Conservation (phyloP, 176 grass and related monocot species). For the Eleusine indica region DNA sequence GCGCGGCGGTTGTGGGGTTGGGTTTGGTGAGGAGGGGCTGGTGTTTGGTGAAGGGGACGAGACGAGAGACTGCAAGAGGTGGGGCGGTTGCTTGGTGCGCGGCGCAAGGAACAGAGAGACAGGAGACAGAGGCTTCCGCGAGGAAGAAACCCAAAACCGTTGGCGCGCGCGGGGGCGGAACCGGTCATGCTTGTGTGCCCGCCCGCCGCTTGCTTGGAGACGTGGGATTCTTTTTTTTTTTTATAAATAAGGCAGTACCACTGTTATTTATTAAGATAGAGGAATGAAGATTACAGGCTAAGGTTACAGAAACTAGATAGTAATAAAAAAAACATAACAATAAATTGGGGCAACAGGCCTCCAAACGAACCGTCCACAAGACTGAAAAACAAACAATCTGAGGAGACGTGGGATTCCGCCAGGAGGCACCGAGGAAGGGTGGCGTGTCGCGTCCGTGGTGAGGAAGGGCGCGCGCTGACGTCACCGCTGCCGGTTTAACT, state of each 20-base stretch:
- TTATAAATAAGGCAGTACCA: no score
- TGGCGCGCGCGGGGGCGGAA: slow-evolving; percentile 2
- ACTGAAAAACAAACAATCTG: no score
- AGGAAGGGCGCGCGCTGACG: not conserved
- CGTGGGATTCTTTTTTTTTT: not conserved
- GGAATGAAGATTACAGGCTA: no score
- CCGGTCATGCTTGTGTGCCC: not conserved
- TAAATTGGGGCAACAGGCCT: no score
- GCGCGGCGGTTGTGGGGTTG: not conserved
- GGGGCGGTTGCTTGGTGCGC: slow-evolving; percentile 43
- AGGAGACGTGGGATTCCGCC: not conserved
- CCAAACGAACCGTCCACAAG: no score
- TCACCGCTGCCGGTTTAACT: not conserved
- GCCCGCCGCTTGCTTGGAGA: not conserved
- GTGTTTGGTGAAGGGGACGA: not conserved
- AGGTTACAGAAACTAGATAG: no score
- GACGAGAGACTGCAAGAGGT: not conserved
- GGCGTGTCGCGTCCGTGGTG: not conserved
- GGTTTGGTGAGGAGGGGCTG: not conserved
- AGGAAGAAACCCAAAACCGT: slow-evolving; percentile 16
- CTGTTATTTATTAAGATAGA: no score
- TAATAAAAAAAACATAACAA: no score
- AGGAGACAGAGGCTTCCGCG: not conserved
- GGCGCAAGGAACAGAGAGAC: slow-evolving; percentile 33
- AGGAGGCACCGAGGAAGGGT: not conserved